Evolutionary conservation across 164 flowering plant genomes (phyloP).

Genomic region (Houttuynia cordata): DNA sequence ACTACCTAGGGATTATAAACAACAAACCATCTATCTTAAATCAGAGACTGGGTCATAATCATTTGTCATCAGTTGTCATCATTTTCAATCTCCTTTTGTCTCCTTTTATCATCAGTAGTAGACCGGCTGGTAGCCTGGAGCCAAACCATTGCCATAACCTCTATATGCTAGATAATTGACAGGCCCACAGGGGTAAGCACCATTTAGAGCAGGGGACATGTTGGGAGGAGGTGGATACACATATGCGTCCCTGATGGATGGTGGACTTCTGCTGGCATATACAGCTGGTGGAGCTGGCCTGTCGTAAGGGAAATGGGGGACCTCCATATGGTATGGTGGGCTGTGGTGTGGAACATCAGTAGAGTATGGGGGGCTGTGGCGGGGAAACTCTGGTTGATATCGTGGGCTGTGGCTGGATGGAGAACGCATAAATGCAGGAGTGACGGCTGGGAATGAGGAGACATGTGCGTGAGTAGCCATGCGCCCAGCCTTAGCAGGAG

Average conservation of each 20-base stretch:
- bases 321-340: constrained; percentile 38
- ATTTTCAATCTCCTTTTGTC: constrained; percentile 6
- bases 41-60: constrained; percentile 9
- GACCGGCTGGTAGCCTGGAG: constrained; percentile 24
- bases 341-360: not conserved
- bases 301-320: constrained; percentile 41
- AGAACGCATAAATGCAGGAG: constrained; percentile 55
- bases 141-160: constrained; percentile 26
- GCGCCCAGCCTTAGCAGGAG: constrained; percentile 98
- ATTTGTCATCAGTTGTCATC: constrained; percentile 16
- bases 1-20: constrained; percentile 18
- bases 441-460: constrained; percentile 64
- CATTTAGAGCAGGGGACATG: constrained; percentile 16
- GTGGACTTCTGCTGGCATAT: constrained; percentile 70
- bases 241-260: constrained; percentile 25
- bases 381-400: not conserved
- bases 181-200: constrained; percentile 26
- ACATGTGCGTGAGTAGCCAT: constrained; percentile 70
- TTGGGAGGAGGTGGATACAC: constrained; percentile 53
- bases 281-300: constrained; percentile 39
- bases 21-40: constrained; percentile 13
- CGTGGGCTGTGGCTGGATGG: constrained; percentile 29
- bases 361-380: not conserved
- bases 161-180: constrained; percentile 25
- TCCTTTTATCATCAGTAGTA: constrained; percentile 26